Evolutionary conservation across 129 eudicot genomes (phyloP).

Genomic region (Helichrysum umbraculigerum): DNA sequence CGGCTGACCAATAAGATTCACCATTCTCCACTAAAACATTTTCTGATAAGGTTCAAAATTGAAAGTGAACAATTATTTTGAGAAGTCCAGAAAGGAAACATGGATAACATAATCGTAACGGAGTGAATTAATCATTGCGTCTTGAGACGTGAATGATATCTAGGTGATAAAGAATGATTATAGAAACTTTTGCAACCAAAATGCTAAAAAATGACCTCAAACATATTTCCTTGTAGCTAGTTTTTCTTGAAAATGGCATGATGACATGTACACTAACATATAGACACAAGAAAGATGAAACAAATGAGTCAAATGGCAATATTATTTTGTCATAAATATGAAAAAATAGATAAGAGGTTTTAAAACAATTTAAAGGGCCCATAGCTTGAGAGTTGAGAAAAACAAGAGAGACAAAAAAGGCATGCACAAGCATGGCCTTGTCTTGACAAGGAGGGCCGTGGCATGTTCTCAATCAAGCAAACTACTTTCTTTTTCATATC

Average conservation of each 20-base stretch:
- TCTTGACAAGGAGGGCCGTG: conserved; percentile 43
- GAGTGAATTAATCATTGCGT: no score
- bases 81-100: no score
- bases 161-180: no score
- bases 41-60: no score
- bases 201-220: not conserved
- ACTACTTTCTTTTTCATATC: conserved; percentile 22
- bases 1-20: no score
- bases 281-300: not conserved
- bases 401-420: conserved; percentile 44
- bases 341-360: conserved; percentile 19
- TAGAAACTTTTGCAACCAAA: no score
- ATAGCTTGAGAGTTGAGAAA: conserved; percentile 30
- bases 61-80: no score
- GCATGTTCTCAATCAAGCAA: conserved; percentile 30
- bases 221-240: not conserved
- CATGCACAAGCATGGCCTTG: conserved; percentile 43
- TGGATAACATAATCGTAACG: no score
- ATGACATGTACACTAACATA: not conserved
- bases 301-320: conserved; percentile 11
- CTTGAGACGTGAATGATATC: no score
- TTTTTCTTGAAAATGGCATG: not conserved
- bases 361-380: conserved; percentile 31
- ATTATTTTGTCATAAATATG: conserved; percentile 15
- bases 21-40: no score